Conservation (phyloP, 768 basidiomycete species). For the Podaxis sp. region DNA sequence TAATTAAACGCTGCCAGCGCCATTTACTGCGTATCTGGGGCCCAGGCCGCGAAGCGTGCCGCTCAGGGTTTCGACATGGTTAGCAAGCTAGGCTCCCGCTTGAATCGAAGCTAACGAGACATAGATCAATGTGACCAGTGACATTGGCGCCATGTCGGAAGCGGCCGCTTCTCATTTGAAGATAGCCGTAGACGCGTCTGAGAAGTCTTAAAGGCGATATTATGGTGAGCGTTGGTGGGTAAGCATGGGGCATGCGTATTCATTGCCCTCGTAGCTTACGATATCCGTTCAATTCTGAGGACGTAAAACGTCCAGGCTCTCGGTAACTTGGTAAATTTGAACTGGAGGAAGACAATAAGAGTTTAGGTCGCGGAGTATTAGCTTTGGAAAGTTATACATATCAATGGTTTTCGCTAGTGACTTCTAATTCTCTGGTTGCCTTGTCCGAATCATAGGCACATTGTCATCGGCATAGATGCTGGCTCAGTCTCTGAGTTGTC, state of each 20-base stretch:
- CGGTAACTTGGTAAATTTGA: background rate
- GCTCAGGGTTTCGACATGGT: constrained; percentile 32
- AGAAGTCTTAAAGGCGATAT: background rate
- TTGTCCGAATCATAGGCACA: background rate
- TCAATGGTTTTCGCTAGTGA: background rate
- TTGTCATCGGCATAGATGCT: background rate
- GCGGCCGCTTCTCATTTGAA: constrained; percentile 28
- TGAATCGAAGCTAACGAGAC: background rate
- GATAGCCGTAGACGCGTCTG: constrained; percentile 18
- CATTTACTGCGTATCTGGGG: constrained; percentile 28
- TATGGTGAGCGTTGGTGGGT: background rate
- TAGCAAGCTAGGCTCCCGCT: background rate
- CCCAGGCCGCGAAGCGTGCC: constrained; percentile 26
- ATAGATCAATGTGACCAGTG: constrained; percentile 51
- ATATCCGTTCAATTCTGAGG: background rate
- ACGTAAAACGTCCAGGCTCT: background rate
- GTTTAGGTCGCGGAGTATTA: background rate
- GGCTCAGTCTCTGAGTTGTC: too few species aligned
- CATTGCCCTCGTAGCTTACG: background rate
- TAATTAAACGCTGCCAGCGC: constrained; percentile 18
- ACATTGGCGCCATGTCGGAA: constrained; percentile 43
- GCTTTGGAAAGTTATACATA: background rate
- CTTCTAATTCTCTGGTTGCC: background rate
- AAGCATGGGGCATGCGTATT: background rate
- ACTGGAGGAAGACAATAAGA: background rate